These are phyloP conservation scores for Eragrostis nindensis DNA, from an alignment of 176 grass and related monocot genomes.

Conservation along the genomic window DNA sequence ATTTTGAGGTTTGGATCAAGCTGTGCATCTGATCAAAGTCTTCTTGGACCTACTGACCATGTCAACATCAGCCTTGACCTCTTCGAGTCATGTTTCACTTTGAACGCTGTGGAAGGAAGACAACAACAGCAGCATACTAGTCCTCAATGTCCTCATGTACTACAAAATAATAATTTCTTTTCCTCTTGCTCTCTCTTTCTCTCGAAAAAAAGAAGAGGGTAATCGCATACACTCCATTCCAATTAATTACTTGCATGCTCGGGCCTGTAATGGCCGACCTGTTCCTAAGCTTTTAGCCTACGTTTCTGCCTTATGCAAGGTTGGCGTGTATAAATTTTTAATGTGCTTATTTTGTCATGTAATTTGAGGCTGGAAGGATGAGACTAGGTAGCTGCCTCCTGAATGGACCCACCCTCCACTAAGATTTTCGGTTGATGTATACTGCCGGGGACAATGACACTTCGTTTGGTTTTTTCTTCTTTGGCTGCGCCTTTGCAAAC, in stretches of 20 bases:
- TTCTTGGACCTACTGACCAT: background rate
- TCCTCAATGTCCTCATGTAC: background rate
- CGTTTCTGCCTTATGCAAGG: constrained; percentile 19
- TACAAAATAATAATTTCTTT: background rate
- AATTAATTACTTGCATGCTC: background rate
- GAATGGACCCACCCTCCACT: constrained; percentile 47
- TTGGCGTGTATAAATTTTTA: constrained; percentile 37
- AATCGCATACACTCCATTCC: background rate
- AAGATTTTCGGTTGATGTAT: constrained; percentile 46
- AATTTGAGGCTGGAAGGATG: constrained; percentile 22
- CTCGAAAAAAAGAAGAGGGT: background rate
- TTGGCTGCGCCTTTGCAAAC: constrained; percentile 47
- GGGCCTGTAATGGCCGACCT: background rate
- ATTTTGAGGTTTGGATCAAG: background rate
- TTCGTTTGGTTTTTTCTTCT: constrained; percentile 40
- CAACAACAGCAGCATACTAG: background rate
- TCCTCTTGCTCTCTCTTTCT: background rate
- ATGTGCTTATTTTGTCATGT: constrained; percentile 6
- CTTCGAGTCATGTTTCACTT: constrained; percentile 8
- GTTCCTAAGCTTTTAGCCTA: constrained; percentile 37
- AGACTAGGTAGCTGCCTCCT: constrained; percentile 23
- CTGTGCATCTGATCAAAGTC: background rate
- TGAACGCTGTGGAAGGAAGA: constrained; percentile 20
- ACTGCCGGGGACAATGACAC: constrained; percentile 15
- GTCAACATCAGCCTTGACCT: constrained; percentile 30